These are phyloP conservation scores for Garcileccinum viscosum DNA, from an alignment of 1,284 basidiomycete species.

Conservation along the genomic window DNA sequence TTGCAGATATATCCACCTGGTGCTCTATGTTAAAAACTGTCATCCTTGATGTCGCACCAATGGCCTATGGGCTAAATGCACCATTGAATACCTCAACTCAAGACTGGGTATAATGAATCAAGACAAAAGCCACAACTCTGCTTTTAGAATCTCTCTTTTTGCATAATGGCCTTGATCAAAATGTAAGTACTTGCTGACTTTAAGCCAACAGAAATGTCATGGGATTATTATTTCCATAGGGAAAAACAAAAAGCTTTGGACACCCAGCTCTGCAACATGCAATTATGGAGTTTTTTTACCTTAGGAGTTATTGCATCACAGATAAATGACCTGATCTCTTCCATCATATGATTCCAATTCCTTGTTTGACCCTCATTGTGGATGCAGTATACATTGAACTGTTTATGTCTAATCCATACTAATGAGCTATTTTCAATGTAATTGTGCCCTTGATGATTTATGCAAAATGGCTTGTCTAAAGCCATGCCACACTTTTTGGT, in stretches of 20 bases:
- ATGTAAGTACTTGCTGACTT: background rate
- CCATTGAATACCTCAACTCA: background rate
- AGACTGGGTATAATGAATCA: background rate
- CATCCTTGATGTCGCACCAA: background rate
- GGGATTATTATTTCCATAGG: background rate
- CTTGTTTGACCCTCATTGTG: background rate
- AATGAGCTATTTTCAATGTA: background rate
- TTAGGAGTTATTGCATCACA: background rate
- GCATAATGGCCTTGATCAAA: background rate
- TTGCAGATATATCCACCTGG: background rate
- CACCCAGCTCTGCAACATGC: background rate
- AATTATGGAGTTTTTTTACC: background rate
- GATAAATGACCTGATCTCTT: constrained; percentile 1
- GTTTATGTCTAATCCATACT: too few species aligned
- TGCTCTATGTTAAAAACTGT: background rate
- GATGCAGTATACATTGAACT: too few species aligned
- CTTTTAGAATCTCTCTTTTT: background rate
- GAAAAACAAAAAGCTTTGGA: background rate
- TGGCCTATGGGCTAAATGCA: background rate
- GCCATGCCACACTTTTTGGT: background rate
- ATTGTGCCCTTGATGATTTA: background rate
- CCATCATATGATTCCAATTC: background rate
- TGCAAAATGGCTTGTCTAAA: background rate
- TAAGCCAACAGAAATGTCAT: background rate
- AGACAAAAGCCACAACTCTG: background rate